These are phyloP conservation scores for Sphaerostilbella broomeana DNA, from an alignment of 2,329 filamentous ascomycete species.

Conservation along the genomic window DNA sequence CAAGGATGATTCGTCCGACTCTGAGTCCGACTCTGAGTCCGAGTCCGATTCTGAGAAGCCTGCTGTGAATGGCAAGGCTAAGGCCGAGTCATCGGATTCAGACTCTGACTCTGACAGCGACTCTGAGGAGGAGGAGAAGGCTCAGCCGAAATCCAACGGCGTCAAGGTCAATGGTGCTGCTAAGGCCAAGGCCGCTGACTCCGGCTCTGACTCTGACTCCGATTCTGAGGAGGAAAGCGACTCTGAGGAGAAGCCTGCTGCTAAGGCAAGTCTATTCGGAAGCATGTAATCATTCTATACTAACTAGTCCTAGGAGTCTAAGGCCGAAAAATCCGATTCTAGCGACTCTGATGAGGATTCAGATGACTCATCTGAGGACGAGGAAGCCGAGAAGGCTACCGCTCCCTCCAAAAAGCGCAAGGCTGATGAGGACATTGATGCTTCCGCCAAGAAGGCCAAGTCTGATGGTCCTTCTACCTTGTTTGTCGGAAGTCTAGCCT, in stretches of 20 bases:
- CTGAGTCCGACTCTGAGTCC: slow-evolving; percentile 24
- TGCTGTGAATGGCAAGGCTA: slow-evolving; percentile 25
- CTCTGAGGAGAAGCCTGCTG: slow-evolving; percentile 17
- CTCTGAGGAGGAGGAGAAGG: slow-evolving; percentile 29
- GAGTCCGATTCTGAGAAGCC: slow-evolving; percentile 31
- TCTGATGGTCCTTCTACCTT: slow-evolving; percentile 58
- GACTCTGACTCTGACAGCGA: slow-evolving; percentile 30
- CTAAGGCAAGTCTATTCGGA: slow-evolving; percentile 23
- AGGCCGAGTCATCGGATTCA: slow-evolving; percentile 24
- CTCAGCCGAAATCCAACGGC: slow-evolving; percentile 19
- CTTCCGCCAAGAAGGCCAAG: slow-evolving; percentile 62
- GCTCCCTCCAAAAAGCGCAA: slow-evolving; percentile 42
- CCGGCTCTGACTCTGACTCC: slow-evolving; percentile 30
- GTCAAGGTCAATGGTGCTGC: slow-evolving; percentile 16
- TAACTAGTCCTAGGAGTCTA: slow-evolving; percentile 16
- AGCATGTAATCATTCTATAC: background rate
- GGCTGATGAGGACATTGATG: slow-evolving; percentile 42
- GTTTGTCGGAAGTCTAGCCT: slow-evolving; percentile 85
- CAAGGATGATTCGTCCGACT: slow-evolving; percentile 18
- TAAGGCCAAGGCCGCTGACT: slow-evolving; percentile 28
- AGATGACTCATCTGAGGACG: slow-evolving; percentile 27
- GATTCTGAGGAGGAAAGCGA: slow-evolving; percentile 26
- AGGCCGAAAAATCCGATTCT: slow-evolving; percentile 27
- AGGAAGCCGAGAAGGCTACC: slow-evolving; percentile 31
- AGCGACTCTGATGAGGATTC: slow-evolving; percentile 30